Evolutionary conservation across 139 green algal genomes (phyloP).

Genomic region (Auxenochlorella protothecoides): DNA sequence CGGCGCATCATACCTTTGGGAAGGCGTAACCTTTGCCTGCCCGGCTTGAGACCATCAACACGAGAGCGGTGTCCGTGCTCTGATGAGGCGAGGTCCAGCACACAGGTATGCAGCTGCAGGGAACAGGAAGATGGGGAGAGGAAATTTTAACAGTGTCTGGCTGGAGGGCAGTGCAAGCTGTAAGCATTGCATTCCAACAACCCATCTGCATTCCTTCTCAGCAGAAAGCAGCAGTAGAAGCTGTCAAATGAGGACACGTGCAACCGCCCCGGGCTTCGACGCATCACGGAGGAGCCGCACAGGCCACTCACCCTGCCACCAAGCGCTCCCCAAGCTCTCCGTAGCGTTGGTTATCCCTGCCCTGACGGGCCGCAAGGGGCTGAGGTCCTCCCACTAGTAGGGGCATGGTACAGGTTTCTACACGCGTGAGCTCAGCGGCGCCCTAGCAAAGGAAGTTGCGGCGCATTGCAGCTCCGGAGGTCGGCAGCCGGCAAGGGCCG

Average conservation of each 20-base stretch:
- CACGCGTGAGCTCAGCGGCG: too few species aligned
- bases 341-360: constrained; percentile 51
- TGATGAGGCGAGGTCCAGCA: constrained; percentile 21
- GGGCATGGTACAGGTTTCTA: background rate
- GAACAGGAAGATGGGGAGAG: background rate
- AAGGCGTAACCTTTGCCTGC: constrained; percentile 66
- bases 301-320: constrained; percentile 49
- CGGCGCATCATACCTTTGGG: constrained; percentile 55
- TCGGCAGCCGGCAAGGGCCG: too few species aligned
- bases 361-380: background rate
- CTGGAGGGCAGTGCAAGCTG: too few species aligned
- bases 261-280: background rate
- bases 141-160: too few species aligned
- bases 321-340: constrained; percentile 43
- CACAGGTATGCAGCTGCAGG: constrained; percentile 70
- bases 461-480: too few species aligned
- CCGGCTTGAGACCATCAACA: constrained; percentile 67
- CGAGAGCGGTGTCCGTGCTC: constrained; percentile 26
- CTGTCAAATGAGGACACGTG: too few species aligned
- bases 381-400: constrained; percentile 1
- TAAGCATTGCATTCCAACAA: too few species aligned
- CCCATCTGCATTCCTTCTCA: too few species aligned
- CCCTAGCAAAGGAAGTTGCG: too few species aligned
- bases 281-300: background rate
- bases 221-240: too few species aligned